Percentiles rank a stretch among this genome's conserved stretches.
Evolutionary conservation across 1,284 basidiomycete species (phyloP).

Genomic region (Pseudozyma tsukubaensis): DNA sequence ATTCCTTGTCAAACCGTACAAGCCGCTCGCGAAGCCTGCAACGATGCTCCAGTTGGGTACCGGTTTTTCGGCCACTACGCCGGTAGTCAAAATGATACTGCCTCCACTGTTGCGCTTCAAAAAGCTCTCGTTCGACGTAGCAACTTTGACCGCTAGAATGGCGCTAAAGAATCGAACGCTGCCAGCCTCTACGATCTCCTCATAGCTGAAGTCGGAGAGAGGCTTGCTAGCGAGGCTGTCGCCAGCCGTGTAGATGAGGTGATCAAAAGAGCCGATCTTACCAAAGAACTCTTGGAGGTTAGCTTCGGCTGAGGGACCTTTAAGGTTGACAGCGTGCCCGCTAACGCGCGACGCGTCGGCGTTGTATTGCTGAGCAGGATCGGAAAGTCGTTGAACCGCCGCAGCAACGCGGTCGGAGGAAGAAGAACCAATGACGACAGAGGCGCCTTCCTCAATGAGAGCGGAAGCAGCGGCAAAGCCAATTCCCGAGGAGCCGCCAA

Average conservation of each 20-base stretch:
- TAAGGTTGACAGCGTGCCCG: slow-evolving; percentile 36
- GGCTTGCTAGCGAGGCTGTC: slow-evolving; percentile 19
- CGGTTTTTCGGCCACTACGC: slow-evolving; percentile 32
- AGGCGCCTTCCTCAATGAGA: slow-evolving; percentile 50
- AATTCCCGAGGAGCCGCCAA: slow-evolving; percentile 49
- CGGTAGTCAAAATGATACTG: slow-evolving; percentile 39
- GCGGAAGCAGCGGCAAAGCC: slow-evolving; percentile 46
- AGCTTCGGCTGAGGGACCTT: slow-evolving; percentile 18
- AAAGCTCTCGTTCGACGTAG: slow-evolving; percentile 3
- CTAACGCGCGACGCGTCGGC: slow-evolving; percentile 35
- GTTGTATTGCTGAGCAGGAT: slow-evolving; percentile 40
- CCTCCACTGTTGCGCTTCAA: slow-evolving; percentile 13
- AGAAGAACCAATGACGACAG: slow-evolving; percentile 41
- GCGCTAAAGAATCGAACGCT: slow-evolving; percentile 26
- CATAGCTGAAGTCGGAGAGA: slow-evolving; percentile 22
- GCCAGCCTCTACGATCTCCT: slow-evolving; percentile 29
- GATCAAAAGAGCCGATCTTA: slow-evolving; percentile 43
- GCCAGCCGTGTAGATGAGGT: slow-evolving; percentile 49
- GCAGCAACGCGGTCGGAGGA: slow-evolving; percentile 13
- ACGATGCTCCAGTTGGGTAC: slow-evolving; percentile 18
- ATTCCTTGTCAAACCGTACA: slow-evolving; percentile 30
- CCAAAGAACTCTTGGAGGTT: slow-evolving; percentile 27
- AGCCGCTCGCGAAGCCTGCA: slow-evolving; percentile 15
- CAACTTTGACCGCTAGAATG: slow-evolving; percentile 41
- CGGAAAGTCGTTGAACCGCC: slow-evolving; percentile 30